Percentiles rank a stretch among this genome's conserved stretches.
Conservation (phyloP, 2,329 filamentous ascomycete genomes). For the Laburnicola sp. region DNA sequence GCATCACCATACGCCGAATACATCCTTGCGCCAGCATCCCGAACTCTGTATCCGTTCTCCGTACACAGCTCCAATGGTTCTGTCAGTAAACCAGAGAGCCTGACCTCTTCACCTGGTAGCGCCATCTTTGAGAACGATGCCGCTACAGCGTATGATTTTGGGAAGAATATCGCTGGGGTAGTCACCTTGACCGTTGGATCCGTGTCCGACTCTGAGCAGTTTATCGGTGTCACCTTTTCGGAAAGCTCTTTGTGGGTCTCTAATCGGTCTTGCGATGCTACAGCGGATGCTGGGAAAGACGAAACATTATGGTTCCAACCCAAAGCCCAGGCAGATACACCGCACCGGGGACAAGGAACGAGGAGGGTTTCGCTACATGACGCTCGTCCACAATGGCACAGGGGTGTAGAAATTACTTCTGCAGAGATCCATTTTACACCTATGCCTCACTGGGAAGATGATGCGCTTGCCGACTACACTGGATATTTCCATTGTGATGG, state of each 20-base stretch:
- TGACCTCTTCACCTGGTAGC: conserved; percentile 34
- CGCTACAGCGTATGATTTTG: conserved; percentile 49
- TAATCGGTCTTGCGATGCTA: conserved; percentile 51
- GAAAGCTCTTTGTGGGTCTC: conserved; percentile 56
- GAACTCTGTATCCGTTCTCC: conserved; percentile 23
- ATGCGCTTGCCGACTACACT: conserved; percentile 42
- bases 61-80: conserved; percentile 48
- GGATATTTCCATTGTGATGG: conserved; percentile 50
- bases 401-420: conserved; percentile 43
- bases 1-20: conserved; percentile 12
- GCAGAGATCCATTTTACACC: conserved; percentile 51
- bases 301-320: conserved; percentile 54
- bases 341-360: conserved; percentile 48
- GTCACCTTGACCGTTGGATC: conserved; percentile 43
- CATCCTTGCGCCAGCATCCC: conserved; percentile 13
- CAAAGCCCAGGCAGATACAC: conserved; percentile 48
- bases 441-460: conserved; percentile 47
- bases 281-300: conserved; percentile 52
- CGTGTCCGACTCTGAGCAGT: conserved; percentile 40
- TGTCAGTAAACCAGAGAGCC: conserved; percentile 39
- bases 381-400: conserved; percentile 49
- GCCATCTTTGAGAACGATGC: conserved; percentile 43
- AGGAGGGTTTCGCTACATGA: conserved; percentile 54
- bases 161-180: conserved; percentile 49
- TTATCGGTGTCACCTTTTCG: conserved; percentile 49